phyloP scores from a whole-genome alignment of 2,329 filamentous ascomycete species.

The Bipolaris oryzae region DNA sequence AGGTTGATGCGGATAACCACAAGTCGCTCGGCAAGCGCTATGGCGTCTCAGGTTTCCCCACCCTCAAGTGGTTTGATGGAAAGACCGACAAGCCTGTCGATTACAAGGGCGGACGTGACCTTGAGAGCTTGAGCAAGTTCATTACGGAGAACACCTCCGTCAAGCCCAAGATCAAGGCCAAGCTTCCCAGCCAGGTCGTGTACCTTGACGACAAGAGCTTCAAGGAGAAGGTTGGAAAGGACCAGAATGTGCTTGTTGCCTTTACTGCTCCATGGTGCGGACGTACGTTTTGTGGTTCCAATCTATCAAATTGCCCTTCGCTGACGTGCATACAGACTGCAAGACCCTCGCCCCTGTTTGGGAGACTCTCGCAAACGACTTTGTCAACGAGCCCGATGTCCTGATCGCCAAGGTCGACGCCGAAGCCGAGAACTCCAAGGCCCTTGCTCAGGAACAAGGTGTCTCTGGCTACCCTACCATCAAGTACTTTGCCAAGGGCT shows the following conservation, averaged over 20 bases:
- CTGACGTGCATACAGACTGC: constrained; percentile 72
- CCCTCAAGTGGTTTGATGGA: constrained; percentile 96
- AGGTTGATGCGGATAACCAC: constrained; percentile 94
- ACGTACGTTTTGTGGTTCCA: constrained; percentile 67
- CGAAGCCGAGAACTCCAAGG: constrained; percentile 84
- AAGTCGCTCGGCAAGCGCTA: constrained; percentile 83
- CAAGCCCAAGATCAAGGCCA: constrained; percentile 76
- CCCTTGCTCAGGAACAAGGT: constrained; percentile 74
- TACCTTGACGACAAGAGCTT: constrained; percentile 83
- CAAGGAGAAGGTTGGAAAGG: constrained; percentile 75
- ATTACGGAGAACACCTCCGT: constrained; percentile 86
- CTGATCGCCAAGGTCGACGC: constrained; percentile 95
- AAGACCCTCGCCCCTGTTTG: constrained; percentile 89
- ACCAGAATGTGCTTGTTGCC: constrained; percentile 90
- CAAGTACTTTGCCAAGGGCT: constrained; percentile 93
- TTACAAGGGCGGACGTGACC: constrained; percentile 83
- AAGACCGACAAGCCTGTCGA: constrained; percentile 85
- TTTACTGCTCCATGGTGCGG: constrained; percentile 99
- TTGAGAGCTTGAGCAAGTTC: constrained; percentile 83
- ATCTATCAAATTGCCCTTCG: neutral
- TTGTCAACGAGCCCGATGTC: constrained; percentile 76
- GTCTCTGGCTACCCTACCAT: constrained; percentile 93
- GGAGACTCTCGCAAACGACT: constrained; percentile 85
- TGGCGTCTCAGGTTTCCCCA: constrained; percentile 92
- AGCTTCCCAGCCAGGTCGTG: constrained; percentile 74